Base-by-base conservation (phyloP, 1,139 yeast species). In the Trichomonascaceae sp. region DNA sequence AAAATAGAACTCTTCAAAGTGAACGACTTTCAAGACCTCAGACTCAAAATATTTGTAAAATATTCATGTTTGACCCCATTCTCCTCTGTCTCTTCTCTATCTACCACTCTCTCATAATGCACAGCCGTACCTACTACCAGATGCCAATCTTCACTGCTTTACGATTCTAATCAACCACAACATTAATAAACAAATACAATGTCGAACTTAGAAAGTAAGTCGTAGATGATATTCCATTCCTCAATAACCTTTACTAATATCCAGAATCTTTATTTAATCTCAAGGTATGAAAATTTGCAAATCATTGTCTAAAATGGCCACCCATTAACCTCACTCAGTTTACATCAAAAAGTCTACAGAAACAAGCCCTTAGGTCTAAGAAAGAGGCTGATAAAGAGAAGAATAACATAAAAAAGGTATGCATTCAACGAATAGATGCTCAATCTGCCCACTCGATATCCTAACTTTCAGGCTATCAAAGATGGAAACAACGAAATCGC, bases 401-500 rank as follows among this genome's bases (percentile, higher is more conserved):
- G 69, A 86, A 87, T 65, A 89, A 89, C 67, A 84, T 90, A 58
- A 91, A 93, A 70, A 93, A 89, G 69, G 77, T 74, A 44, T 52
- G 76, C 54, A 57, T 4, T 12, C 7, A 20, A 17, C 48, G 8
- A 41, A 20, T 12, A 36, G 20, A 17, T 17, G 36, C 2, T 2
- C 2, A 7, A 27, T 27, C 10, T 27, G 9, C 32, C 24, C 3
- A 22, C n/a, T 22, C 24, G 6, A 4, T 22, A 32, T 38, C 3
- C 22, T 41, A 48, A 24, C 17, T 43, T 51, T 19, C 24, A 72
- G 75, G 96, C 96, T 2, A 77, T 89, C 73, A 76, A 78, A 52
- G 91, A 85, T 61, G 96, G 96, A 30, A 88, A 89, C 69, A 85
- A 84, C 63, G 99, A 95, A 66, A 90, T 95, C 58, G 99, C 99